Conservation (phyloP, 139 green algal genomes). For the Tetradesmus lagerheimii region DNA sequence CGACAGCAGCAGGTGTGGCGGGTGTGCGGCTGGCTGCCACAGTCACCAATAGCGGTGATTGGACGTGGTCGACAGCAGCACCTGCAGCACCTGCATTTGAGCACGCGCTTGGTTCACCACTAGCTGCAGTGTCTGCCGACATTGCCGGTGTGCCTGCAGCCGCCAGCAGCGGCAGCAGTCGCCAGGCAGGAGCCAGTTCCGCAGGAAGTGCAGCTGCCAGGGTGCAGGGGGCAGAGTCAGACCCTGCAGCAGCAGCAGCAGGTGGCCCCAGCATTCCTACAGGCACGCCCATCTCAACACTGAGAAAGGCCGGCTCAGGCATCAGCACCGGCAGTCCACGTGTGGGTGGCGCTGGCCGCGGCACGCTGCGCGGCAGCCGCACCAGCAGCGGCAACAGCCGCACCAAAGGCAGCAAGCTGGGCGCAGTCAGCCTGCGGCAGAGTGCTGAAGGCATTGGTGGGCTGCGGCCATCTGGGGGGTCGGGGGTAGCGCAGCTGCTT, state of each 20-base stretch:
- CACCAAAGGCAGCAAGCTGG: background rate
- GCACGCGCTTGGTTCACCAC: background rate
- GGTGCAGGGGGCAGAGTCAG: background rate
- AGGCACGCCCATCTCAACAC: background rate
- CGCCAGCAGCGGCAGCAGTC: background rate
- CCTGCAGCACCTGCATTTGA: background rate
- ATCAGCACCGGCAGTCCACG: background rate
- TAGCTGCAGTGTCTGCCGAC: background rate
- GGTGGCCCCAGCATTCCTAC: background rate
- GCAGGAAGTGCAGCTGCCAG: background rate
- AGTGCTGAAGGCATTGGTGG: slow-evolving; percentile 16
- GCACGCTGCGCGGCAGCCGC: background rate
- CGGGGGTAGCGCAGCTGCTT: background rate
- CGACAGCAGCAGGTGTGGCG: background rate
- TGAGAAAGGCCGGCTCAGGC: background rate
- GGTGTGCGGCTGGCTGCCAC: background rate
- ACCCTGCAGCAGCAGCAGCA: background rate
- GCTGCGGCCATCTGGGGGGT: background rate
- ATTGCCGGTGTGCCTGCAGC: background rate
- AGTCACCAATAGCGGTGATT: background rate
- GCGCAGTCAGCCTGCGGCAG: slow-evolving; percentile 23
- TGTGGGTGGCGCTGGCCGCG: background rate
- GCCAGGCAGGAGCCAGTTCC: background rate
- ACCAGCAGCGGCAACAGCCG: background rate
- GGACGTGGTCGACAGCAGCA: background rate